Conservation (phyloP, 2,329 filamentous ascomycete species). For the Tolypocladium guangdongense region DNA sequence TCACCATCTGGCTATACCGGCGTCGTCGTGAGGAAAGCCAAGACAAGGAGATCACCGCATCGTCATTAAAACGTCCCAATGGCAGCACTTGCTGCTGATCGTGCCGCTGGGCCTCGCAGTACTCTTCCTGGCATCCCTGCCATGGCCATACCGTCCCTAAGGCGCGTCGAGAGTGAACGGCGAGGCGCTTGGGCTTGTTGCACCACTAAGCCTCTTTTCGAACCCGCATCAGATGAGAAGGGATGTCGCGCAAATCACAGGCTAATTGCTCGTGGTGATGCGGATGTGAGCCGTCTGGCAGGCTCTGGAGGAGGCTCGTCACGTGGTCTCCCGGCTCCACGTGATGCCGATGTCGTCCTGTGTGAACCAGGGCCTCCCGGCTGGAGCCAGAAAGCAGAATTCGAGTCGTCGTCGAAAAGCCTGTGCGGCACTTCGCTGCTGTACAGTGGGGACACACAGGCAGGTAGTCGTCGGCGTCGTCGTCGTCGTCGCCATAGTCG, state of each 20-base stretch:
- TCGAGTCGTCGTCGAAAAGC: not conserved
- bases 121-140: not conserved
- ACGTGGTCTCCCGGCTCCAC: not conserved
- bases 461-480: not conserved
- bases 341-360: not conserved
- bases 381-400: not conserved
- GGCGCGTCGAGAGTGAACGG: no score
- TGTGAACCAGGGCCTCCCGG: not conserved
- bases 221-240: not conserved
- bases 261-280: not conserved
- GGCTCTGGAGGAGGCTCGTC: not conserved
- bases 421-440: not conserved
- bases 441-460: not conserved
- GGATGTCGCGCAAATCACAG: not conserved
- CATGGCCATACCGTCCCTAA: no score
- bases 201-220: not conserved
- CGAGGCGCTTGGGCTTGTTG: not conserved
- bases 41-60: not conserved
- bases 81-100: no score
- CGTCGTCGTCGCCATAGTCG: not conserved
- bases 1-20: not conserved
- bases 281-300: not conserved
- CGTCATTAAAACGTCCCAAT: no score
- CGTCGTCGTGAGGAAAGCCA: not conserved
- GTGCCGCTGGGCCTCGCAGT: not conserved